Evolutionary conservation across 2,329 filamentous ascomycete genomes (phyloP).

Genomic region (Stachybotrys echinatus): DNA sequence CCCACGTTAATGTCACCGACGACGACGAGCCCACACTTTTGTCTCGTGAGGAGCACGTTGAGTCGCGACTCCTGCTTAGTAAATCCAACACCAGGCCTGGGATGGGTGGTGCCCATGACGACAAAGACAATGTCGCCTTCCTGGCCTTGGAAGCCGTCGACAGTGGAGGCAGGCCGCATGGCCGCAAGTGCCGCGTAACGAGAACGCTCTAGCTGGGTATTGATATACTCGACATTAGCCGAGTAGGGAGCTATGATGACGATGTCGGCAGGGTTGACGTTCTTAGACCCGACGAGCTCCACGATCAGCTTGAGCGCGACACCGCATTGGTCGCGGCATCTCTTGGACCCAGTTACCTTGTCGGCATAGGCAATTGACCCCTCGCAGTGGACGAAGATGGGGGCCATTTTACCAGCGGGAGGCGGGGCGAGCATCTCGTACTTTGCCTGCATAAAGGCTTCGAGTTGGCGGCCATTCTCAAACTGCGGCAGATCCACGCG

Average conservation of each 20-base stretch:
- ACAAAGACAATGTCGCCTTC: constrained; percentile 14
- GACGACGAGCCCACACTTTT: constrained; percentile 9
- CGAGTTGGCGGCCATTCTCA: constrained; percentile 38
- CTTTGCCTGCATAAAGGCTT: constrained; percentile 3
- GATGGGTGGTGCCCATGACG: constrained; percentile 11
- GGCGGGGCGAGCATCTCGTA: constrained; percentile 1
- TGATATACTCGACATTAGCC: constrained; percentile 11
- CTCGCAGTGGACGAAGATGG: constrained; percentile 13
- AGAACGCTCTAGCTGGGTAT: constrained; percentile 4
- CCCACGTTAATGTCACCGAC: constrained; percentile 15
- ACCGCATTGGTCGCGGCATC: constrained; percentile 8
- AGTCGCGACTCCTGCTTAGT: constrained; percentile 9
- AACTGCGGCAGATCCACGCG: constrained; percentile 51
- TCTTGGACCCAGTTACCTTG: constrained; percentile 4
- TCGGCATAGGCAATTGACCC: constrained; percentile 2
- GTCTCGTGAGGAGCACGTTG: constrained; percentile 13
- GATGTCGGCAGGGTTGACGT: constrained; percentile 5
- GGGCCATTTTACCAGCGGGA: constrained; percentile 2
- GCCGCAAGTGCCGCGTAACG: constrained; percentile 5
- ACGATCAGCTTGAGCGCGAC: constrained; percentile 9
- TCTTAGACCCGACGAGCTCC: constrained; percentile 6
- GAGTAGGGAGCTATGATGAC: constrained; percentile 10
- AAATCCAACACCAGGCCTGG: constrained; percentile 9
- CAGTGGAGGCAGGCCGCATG: constrained; percentile 7
- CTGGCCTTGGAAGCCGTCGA: constrained; percentile 16